Evolutionary conservation across 345 rosid species (phyloP), one percentile per base, ranked within the genome.

Genomic region (Cardamine chenopodiifolia): DNA sequence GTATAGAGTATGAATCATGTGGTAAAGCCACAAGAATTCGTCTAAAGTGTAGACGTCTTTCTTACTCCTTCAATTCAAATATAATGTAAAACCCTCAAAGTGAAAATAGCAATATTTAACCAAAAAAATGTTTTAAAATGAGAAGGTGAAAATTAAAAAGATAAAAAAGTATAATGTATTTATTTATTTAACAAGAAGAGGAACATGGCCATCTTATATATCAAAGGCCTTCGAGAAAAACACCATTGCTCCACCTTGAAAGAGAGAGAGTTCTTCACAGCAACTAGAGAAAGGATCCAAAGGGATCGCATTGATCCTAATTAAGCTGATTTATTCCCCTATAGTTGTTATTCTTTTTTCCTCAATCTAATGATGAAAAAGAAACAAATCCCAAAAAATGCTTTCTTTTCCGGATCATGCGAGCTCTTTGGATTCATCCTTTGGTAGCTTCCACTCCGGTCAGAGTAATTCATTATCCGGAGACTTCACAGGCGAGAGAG

Each of bases 261-360:
- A 72, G 61, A 72, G 48, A 69, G 66, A 70, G 42, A 57, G 61
- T 59, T 68, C 67, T 60, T 74, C 53, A 63, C 85, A 83, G 92
- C 89, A 83, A 89, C 88, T 84, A 75, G 77, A 93, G 97, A 83
- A 90, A 78, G 87, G 82, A 90, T 93, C 98, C 98, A 93, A 93
- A 93, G 97, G 98, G 98, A 93, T 93, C 97, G 98, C 98, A 93
- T 93, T 93, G 98, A 93, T 93, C 98, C 97, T 70, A 56, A 78
- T 66, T 59, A 78, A 70, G 64, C 68, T 67, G 52, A 45, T 28
- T 55, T 52, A 72, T 65, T 57, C 55, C 18, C 29, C 15, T 35
- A 77, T 37, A 65, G 4, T 68, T 52, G n/a, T 29, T 63, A 0
- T 12, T 23, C n/a, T 47, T 17, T 31, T 45, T 22, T 32, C 40